Base-by-base conservation (phyloP, 2,329 filamentous ascomycete genomes). In the Rosellinia necatrix region DNA sequence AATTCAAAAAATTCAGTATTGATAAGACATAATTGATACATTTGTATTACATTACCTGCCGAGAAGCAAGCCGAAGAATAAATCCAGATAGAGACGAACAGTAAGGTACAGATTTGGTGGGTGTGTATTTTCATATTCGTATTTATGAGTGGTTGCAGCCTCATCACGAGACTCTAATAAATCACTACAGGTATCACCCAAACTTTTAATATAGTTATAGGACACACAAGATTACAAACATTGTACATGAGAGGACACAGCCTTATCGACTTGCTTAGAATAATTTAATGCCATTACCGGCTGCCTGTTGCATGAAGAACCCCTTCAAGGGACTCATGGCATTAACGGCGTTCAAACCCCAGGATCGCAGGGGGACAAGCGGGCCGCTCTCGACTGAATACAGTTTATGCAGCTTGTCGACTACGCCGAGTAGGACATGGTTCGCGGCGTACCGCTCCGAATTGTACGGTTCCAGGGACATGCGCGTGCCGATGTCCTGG, bases 391-490 rank as follows among this genome's bases (percentile, higher is more conserved):
- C 86, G 0, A 91, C 85, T n/a, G 88, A 88, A 73, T 96, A 97
- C 38, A 97, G 75, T 76, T 93, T 96, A 74, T 97, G 92, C 64
- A 97, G 77, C 76, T 97, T 93, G 75, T 97, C 93, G 63, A 86
- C 90, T 41, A 88, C 89, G 53, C 85, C 92, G 50, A 92, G 79
- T 72, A 96, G 81, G 58, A 88, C 81, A 62, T 89, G 89, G 73
- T 97, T 97, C 35, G 86, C 83, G 2, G 87, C 83, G 72, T 96
- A 99, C 34, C 92, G 83, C 68, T 94, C 91, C 1, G 83, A 79
- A 62, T 86, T 86, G 75, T 97, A 99, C 13, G 83, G 74, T 71
- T 97, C 92, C 22, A 99, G 79, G 4, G 89, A 87, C 72, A 96
- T 81, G 30, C 83, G 77, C 15, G 86, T 84, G 21, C 94, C 94